These are phyloP conservation scores for Eragrostis curvula DNA, from an alignment of 176 grass and related monocot species.

Conservation along the genomic window DNA sequence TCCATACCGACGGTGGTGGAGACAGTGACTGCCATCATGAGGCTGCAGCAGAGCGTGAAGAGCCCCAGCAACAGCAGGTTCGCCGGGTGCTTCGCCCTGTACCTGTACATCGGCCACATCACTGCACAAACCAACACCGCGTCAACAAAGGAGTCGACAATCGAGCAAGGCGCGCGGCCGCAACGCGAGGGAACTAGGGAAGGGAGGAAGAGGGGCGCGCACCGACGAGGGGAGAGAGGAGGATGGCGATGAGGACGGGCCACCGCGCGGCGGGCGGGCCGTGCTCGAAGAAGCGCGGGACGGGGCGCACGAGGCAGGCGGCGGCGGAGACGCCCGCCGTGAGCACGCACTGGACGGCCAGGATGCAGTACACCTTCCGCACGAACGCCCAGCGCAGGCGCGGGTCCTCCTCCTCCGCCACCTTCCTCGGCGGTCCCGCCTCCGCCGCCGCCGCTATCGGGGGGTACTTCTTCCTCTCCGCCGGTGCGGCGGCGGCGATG, in stretches of 20 bases:
- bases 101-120: constrained; percentile 61
- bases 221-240: constrained; percentile 61
- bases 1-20: constrained; percentile 45
- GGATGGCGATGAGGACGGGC: constrained; percentile 36
- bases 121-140: too few relatives aligned
- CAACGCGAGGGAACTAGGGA: background rate
- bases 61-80: constrained; percentile 55
- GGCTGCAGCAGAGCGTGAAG: constrained; percentile 68
- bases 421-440: background rate
- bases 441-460: background rate
- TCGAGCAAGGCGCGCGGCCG: background rate
- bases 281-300: constrained; percentile 47
- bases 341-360: constrained; percentile 48
- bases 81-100: constrained; percentile 51
- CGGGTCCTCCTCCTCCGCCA: constrained; percentile 60
- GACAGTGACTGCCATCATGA: constrained; percentile 40
- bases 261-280: constrained; percentile 22
- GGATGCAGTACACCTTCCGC: constrained; percentile 66
- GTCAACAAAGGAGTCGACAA: too few relatives aligned
- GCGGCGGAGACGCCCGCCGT: constrained; percentile 42
- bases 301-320: constrained; percentile 28
- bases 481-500: background rate
- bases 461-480: background rate
- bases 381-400: constrained; percentile 64
- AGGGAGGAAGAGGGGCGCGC: background rate